A percentile compares a stretch with the other conserved stretches of the same genome.
phyloP scores from a whole-genome alignment of 192 early-diverging fungal species.

The Coemansia sp. region DNA sequence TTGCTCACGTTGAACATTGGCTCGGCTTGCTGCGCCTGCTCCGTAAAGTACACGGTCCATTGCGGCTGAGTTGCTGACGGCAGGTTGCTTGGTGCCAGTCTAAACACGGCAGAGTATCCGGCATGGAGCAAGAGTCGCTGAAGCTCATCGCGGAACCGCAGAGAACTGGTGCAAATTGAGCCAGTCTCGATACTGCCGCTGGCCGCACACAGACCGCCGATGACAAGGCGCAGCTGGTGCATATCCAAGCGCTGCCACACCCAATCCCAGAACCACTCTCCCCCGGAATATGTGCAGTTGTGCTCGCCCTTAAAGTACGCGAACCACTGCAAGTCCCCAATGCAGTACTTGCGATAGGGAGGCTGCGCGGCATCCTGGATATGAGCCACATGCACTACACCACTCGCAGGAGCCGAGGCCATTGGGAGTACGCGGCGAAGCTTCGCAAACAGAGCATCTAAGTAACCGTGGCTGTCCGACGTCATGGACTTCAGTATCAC shows the following conservation, averaged over 20 bases:
- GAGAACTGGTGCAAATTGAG: conserved; percentile 8
- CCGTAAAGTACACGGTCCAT: neutral
- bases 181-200: neutral
- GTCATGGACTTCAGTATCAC: neutral
- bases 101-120: conserved; percentile 34
- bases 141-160: conserved; percentile 30
- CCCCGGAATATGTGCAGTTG: neutral
- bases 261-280: conserved; percentile 14
- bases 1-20: conserved; percentile 14
- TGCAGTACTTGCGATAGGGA: neutral
- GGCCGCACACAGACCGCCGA: conserved; percentile 18
- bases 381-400: neutral
- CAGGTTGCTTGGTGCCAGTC: neutral
- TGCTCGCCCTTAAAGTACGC: neutral
- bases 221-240: conserved; percentile 12
- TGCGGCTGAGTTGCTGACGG: neutral
- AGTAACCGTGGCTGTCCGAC: conserved; percentile 3
- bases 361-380: neutral
- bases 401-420: neutral
- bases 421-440: conserved; percentile 6
- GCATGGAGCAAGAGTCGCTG: conserved; percentile 34
- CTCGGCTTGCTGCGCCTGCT: conserved; percentile 7
- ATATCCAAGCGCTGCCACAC: conserved; percentile 13
- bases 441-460: conserved; percentile 9
- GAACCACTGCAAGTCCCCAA: neutral